A percentile compares a stretch with the other conserved stretches of the same genome.
Conservation (phyloP, 2,329 filamentous ascomycete species). For the Trichophyton equinum region DNA sequence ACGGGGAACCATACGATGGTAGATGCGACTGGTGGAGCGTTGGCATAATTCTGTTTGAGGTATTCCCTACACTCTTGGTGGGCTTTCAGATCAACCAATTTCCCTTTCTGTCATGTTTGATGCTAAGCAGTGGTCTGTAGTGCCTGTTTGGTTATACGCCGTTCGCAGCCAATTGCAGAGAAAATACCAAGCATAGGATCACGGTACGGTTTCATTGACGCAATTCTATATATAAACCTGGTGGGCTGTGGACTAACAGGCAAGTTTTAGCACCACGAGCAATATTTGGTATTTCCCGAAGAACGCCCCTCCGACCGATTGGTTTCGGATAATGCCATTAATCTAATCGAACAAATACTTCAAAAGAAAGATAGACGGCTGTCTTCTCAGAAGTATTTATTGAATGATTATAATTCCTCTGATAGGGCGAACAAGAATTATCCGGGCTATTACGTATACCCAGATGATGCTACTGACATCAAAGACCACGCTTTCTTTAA, state of each 20-base stretch:
- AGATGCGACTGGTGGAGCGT: conserved; percentile 97
- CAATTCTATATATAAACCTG: not conserved
- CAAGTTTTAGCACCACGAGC: conserved; percentile 49
- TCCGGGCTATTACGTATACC: conserved; percentile 56
- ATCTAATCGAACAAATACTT: conserved; percentile 61
- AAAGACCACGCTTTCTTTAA: conserved; percentile 79
- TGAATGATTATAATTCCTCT: conserved; percentile 44
- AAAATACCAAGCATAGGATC: conserved; percentile 78
- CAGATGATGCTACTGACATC: conserved; percentile 78
- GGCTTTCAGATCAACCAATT: not conserved
- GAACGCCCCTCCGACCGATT: conserved; percentile 40
- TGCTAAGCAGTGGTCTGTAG: conserved; percentile 22
- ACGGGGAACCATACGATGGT: conserved; percentile 72
- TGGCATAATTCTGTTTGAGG: conserved; percentile 83
- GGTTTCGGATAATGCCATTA: conserved; percentile 59
- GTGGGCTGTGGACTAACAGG: not conserved
- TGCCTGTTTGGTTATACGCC: conserved; percentile 87
- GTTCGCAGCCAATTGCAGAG: conserved; percentile 68
- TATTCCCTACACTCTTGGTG: conserved; percentile 16
- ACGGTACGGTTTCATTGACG: conserved; percentile 37
- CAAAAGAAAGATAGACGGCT: conserved; percentile 63
- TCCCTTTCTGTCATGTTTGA: not conserved
- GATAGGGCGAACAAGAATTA: conserved; percentile 28
- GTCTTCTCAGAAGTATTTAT: conserved; percentile 60
- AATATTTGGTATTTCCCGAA: conserved; percentile 57